Evolutionary conservation across 148 eudicot species (phyloP).

Genomic region (Polygonum maritimum): DNA sequence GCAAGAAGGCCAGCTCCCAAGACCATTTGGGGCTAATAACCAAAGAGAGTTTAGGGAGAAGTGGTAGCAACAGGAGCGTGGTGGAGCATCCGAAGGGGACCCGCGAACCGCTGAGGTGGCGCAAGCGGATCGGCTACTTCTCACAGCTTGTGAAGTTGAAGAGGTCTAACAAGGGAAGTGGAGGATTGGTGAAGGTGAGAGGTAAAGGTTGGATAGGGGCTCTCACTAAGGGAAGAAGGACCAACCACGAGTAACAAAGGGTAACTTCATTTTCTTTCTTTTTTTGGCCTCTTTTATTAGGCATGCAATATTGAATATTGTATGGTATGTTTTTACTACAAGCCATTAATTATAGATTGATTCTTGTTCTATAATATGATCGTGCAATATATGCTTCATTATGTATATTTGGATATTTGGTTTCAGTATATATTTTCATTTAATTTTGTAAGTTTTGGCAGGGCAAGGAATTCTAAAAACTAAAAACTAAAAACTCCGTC

Average conservation of each 20-base stretch:
- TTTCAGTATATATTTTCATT: too few relatives aligned
- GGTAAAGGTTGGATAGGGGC: conserved; percentile 1
- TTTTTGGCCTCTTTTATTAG: not conserved
- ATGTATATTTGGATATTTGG: not conserved
- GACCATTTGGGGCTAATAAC: not conserved
- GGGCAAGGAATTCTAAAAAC: too few relatives aligned
- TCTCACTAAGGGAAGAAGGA: conserved; percentile 1
- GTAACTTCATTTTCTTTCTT: not conserved
- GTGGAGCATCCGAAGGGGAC: not conserved
- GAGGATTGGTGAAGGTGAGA: not conserved
- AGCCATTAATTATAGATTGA: not conserved
- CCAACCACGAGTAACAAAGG: not conserved
- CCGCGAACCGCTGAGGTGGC: not conserved
- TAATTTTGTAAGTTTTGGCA: too few relatives aligned
- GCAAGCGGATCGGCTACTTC: not conserved
- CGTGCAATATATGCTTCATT: not conserved
- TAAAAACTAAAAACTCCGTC: too few relatives aligned
- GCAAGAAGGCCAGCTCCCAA: not conserved
- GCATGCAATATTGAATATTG: too few relatives aligned
- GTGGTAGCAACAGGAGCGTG: not conserved
- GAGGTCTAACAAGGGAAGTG: not conserved
- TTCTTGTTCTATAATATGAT: too few relatives aligned
- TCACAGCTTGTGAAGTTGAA: not conserved
- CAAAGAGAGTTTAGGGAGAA: not conserved
- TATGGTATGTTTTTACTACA: not conserved